Conservation (phyloP, 148 eudicot genomes). For the Chenopodium quinoa region DNA sequence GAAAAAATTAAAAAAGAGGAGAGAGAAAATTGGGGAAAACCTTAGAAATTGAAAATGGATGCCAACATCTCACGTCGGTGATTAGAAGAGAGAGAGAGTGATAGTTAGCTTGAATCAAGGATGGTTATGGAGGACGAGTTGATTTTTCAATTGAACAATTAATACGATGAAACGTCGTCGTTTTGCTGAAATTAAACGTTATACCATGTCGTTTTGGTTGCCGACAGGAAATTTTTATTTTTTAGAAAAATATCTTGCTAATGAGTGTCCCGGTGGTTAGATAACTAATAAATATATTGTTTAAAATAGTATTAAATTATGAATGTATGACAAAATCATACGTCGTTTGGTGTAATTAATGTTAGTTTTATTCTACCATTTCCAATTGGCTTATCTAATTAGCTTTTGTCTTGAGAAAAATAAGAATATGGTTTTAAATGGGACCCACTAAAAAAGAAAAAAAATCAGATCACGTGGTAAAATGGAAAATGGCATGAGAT, state of each 20-base stretch:
- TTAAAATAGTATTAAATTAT: too few species aligned
- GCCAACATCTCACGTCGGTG: conserved; percentile 17
- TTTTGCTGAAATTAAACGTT: neutral
- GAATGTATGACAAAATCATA: too few species aligned
- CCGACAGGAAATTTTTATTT: neutral
- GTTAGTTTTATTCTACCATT: too few species aligned
- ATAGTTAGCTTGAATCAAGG: neutral
- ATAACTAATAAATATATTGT: too few species aligned
- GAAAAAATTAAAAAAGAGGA: neutral
- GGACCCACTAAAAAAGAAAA: neutral
- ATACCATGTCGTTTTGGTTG: neutral
- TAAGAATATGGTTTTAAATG: neutral
- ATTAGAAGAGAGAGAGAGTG: conserved; percentile 1
- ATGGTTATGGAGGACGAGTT: neutral
- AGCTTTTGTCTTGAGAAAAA: too few species aligned
- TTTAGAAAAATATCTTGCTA: neutral
- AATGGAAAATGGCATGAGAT: too few species aligned
- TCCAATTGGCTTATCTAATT: too few species aligned
- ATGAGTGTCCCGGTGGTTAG: too few species aligned
- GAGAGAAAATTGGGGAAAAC: conserved; percentile 6
- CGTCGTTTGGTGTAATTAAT: too few species aligned
- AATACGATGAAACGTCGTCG: neutral
- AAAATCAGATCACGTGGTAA: neutral
- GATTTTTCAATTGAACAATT: neutral
- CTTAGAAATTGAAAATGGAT: conserved; percentile 20